A percentile compares a stretch with the other conserved stretches of the same genome.
phyloP scores from a whole-genome alignment of 768 basidiomycete species.

The Mycena alexandri region DNA sequence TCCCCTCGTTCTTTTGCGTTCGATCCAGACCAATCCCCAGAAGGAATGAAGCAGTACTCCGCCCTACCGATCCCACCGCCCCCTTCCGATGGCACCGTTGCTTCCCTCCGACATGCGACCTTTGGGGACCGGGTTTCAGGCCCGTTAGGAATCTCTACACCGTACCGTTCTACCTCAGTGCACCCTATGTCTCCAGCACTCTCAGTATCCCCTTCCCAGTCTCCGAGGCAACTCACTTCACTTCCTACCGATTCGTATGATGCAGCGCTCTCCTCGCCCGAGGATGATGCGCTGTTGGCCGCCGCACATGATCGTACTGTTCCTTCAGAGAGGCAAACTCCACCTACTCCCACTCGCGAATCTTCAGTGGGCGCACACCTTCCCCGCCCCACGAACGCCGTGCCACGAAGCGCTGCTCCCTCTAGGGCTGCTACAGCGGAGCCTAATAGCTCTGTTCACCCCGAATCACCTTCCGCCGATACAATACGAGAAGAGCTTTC shows the following conservation, averaged over 20 bases:
- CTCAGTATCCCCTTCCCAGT: slow-evolving; percentile 12
- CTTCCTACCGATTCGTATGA: no score
- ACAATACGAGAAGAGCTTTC: slow-evolving; percentile 25
- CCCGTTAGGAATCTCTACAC: slow-evolving; percentile 9
- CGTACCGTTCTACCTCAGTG: slow-evolving; percentile 5
- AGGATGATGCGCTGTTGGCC: not conserved
- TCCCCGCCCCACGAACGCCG: not conserved
- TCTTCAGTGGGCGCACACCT: not conserved
- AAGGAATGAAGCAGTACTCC: slow-evolving; percentile 14
- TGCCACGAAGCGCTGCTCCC: not conserved
- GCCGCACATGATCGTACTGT: not conserved
- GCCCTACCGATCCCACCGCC: slow-evolving; percentile 13
- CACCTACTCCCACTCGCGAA: not conserved
- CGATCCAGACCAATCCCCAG: slow-evolving; percentile 12
- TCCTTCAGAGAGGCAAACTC: not conserved
- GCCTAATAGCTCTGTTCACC: not conserved
- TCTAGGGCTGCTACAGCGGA: slow-evolving; percentile 4
- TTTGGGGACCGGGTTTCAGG: slow-evolving; percentile 9
- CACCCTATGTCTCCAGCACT: slow-evolving; percentile 13
- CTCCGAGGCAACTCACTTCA: slow-evolving; percentile 12
- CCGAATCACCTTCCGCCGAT: slow-evolving; percentile 20
- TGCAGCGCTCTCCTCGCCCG: no score
- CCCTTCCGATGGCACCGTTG: slow-evolving; percentile 11
- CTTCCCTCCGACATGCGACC: slow-evolving; percentile 20
- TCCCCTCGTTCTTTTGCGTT: slow-evolving; percentile 8